Conservation (phyloP, 108 stramenopile genomes). For the Skeletonema menzelii region DNA sequence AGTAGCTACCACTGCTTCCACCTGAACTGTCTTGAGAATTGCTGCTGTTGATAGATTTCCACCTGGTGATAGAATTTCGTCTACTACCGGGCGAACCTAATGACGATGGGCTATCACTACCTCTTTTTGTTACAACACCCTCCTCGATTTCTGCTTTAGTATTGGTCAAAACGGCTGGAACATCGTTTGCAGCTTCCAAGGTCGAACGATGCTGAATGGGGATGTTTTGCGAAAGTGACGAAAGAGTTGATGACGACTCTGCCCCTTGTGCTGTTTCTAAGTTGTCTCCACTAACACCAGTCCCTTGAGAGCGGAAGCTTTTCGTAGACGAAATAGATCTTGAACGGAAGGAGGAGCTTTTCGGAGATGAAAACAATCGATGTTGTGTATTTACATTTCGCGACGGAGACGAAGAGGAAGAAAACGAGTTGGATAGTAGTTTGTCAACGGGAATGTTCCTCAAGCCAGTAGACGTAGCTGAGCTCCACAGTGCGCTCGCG, state of each 20-base stretch:
- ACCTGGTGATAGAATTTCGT: not conserved
- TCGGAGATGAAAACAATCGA: not conserved
- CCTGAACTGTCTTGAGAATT: not conserved
- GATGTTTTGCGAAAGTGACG: not conserved
- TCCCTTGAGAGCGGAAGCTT: not conserved
- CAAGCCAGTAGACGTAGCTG: not conserved
- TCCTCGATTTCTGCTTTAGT: not conserved
- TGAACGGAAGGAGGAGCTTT: not conserved
- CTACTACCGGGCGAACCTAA: not conserved
- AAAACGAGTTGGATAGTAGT: not conserved
- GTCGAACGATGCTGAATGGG: not conserved
- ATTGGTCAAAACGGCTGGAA: not conserved
- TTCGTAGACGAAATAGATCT: not conserved
- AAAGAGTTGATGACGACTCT: not conserved
- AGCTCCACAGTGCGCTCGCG: not conserved
- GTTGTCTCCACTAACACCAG: not conserved
- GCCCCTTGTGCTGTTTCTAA: not conserved
- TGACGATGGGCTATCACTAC: not conserved
- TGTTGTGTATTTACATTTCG: not conserved
- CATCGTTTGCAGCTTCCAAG: not conserved
- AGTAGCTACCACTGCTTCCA: constrained; percentile 13
- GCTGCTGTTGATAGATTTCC: not conserved
- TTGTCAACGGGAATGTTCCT: not conserved
- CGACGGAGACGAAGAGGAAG: not conserved
- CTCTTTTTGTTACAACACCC: not conserved